These are phyloP conservation scores for Capronia coronata DNA, from an alignment of 2,329 filamentous ascomycete species.

Conservation along the genomic window DNA sequence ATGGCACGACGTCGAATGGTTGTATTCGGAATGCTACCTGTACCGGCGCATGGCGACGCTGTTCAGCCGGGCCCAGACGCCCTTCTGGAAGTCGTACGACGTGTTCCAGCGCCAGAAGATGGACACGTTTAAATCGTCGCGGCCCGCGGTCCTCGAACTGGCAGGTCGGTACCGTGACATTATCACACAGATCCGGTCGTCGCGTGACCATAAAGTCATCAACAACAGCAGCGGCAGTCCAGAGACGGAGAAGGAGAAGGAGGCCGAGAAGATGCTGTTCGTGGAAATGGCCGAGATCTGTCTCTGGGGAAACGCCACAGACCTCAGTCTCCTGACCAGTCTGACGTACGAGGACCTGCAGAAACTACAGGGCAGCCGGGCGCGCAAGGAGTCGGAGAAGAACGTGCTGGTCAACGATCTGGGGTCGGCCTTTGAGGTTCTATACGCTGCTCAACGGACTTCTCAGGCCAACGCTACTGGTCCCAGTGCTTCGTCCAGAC, in stretches of 20 bases:
- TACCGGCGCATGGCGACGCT: constrained; percentile 73
- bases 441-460: constrained; percentile 61
- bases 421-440: constrained; percentile 59
- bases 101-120: constrained; percentile 31
- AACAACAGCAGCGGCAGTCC: no score
- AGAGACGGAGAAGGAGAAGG: constrained; percentile 42
- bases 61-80: constrained; percentile 60
- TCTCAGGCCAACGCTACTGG: constrained; percentile 36
- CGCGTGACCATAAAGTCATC: constrained; percentile 40
- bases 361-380: constrained; percentile 83
- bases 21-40: constrained; percentile 90
- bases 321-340: constrained; percentile 30
- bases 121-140: constrained; percentile 29
- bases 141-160: constrained; percentile 29
- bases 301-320: constrained; percentile 35
- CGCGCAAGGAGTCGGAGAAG: constrained; percentile 77
- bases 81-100: constrained; percentile 73
- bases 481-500: constrained; percentile 58
- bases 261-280: constrained; percentile 31
- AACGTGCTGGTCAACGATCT: constrained; percentile 91
- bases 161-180: constrained; percentile 28
- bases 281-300: constrained; percentile 33
- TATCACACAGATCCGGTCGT: constrained; percentile 25
- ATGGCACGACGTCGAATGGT: constrained; percentile 83
- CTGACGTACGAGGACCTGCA: constrained; percentile 69